Evolutionary conservation across 257 asterid genomes (phyloP).

Genomic region (Solanum ahanhuiri): DNA sequence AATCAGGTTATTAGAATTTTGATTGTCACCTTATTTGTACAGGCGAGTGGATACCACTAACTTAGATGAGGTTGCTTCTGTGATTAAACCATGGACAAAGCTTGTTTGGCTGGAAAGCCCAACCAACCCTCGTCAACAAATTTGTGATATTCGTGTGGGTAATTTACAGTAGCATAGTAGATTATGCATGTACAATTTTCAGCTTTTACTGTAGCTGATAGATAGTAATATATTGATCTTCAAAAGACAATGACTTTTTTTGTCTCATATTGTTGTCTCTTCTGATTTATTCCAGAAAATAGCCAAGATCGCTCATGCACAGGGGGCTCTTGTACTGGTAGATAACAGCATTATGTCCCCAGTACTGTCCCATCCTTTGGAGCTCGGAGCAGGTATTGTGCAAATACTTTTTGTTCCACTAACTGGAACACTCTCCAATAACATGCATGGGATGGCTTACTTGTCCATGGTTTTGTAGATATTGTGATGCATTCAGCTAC

Average conservation of each 20-base stretch:
- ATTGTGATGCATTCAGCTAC: too few species aligned
- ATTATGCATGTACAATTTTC: too few species aligned
- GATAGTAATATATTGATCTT: not conserved
- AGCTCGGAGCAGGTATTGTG: constrained; percentile 78
- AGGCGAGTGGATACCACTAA: constrained; percentile 87
- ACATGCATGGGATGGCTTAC: not conserved
- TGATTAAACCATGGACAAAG: too few species aligned
- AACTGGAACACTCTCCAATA: not conserved
- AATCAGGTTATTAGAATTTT: not conserved
- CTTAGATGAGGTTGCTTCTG: constrained; percentile 60
- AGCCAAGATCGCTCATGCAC: constrained; percentile 75
- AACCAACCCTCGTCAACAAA: too few species aligned
- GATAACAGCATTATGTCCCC: constrained; percentile 98
- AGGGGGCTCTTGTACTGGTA: constrained; percentile 78
- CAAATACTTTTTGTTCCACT: not conserved
- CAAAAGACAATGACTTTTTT: not conserved
- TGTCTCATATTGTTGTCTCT: not conserved
- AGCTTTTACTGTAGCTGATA: not conserved
- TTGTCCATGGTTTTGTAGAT: too few species aligned
- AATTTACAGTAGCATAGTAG: too few species aligned
- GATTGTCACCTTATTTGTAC: constrained; percentile 8
- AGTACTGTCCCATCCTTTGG: constrained; percentile 71
- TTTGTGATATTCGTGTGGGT: too few species aligned
- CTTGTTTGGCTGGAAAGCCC: too few species aligned
- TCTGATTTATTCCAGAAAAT: constrained; percentile 41